A percentile compares a stretch with the other conserved stretches of the same genome.
phyloP scores from a whole-genome alignment of 1,284 basidiomycete genomes.

The Puccinia hordei region DNA sequence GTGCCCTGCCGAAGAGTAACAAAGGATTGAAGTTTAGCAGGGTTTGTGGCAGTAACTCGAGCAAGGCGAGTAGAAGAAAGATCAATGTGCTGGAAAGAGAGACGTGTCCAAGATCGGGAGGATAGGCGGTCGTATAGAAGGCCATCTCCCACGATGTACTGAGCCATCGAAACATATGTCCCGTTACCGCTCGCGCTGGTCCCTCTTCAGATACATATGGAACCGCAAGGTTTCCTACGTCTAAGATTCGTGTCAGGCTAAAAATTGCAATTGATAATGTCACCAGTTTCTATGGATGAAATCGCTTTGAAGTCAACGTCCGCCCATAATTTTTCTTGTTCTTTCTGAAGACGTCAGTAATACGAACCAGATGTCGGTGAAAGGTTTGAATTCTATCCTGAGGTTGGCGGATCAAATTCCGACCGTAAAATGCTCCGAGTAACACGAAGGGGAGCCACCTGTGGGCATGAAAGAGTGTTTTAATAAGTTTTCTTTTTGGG shows the following conservation, averaged over 20 bases:
- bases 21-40: constrained; percentile 13
- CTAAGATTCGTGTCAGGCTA: constrained; percentile 9
- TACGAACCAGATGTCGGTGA: constrained; percentile 21
- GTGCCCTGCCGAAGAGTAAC: constrained; percentile 26
- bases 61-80: constrained; percentile 7
- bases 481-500: not conserved
- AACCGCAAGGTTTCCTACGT: constrained; percentile 18
- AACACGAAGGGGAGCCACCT: constrained; percentile 41
- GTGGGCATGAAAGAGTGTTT: not conserved
- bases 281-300: constrained; percentile 16
- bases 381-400: constrained; percentile 3
- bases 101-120: constrained; percentile 33
- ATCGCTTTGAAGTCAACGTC: not conserved
- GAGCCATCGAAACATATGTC: constrained; percentile 24
- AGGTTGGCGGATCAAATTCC: constrained; percentile 25
- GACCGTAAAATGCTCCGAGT: constrained; percentile 32
- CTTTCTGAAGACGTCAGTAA: not conserved
- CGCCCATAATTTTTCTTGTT: too few relatives aligned
- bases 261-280: constrained; percentile 3
- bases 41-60: constrained; percentile 20
- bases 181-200: not conserved
- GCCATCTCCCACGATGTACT: constrained; percentile 30
- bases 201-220: not conserved
- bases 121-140: constrained; percentile 34
- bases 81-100: constrained; percentile 4